Evolutionary conservation across 1,284 basidiomycete genomes (phyloP), one percentile per base, ranked within the genome.

Genomic region (Moesziomyces aphidis): DNA sequence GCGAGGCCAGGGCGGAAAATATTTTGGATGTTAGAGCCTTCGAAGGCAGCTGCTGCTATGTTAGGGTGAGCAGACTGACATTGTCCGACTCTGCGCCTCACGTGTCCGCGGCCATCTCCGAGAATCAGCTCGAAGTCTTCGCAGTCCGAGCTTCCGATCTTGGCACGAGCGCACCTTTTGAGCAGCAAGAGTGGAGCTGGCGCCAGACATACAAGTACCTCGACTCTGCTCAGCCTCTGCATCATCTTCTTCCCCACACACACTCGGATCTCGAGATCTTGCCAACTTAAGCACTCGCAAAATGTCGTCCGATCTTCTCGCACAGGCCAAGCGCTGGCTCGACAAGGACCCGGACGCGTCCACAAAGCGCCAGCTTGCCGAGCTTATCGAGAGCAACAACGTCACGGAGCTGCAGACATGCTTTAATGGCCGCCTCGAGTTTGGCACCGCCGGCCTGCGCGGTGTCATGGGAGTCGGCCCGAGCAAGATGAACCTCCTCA

Each of bases 401-500:
- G 23, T 49, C 36, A 52, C 70, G 23, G 62, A 73, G 50, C 73
- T 80, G 5, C 54, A 75, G 43, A n/a, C 69, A 3, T 66, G 76
- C 63, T 81, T 81, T 55, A 65, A 55, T 23, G 73, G 73, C 6
- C 58, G 79, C 17, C 68, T 81, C 43, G 70, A 65, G 26, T 81
- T 81, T 50, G 79, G 79, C 34, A 81, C 79, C 0, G 79, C 79
- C 13, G 79, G 79, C 21, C 59, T 81, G 17, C 54, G 79, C 2
- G 79, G 78, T 21, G 47, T 78, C 24, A 77, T 80, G 78, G 79
- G 79, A 7, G 61, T 76, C 8, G 79, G 79, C 1, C 73, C 71
- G 3, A 72, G 61, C 50, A 77, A 75, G 46, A 81, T 81, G 79
- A 81, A 81, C 34, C 68, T 78, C n/a, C 71, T 81, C 22, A 71